Evolutionary conservation across 176 grass and related monocot genomes (phyloP), one percentile per base, ranked within the genome.

Genomic region (Leersia perrieri): DNA sequence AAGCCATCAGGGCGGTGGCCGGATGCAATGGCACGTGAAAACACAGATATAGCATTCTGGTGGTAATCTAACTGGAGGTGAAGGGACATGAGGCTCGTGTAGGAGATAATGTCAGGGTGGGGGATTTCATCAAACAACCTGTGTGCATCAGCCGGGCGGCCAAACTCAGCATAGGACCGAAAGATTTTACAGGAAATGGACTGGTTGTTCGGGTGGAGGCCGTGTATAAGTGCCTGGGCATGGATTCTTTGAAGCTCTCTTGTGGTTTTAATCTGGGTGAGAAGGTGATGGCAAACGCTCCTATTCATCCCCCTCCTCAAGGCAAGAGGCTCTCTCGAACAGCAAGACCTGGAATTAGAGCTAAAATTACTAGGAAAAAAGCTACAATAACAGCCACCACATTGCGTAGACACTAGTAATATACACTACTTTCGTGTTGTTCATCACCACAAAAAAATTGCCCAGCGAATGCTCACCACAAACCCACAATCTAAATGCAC

Each of bases 101-200:
- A 58, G 45, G 85, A 94, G n/a, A 94, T 28, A 1, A 94, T 70
- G 80, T 94, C 88, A 1, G 91, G 91, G 38, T 14, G 2, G 9
- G 88, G 91, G 70, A 90, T 90, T 76, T 94, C 85, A 15, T 23
- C 57, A 3, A 90, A 94, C 66, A 94, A 30, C 18, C 3, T 61
- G 75, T n/a, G n/a, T 0, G 79, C 88, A 8, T 85, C 70, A 20
- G 13, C 32, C 0, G 66, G 0, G 0, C 11, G 16, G 36, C 79
- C 85, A 14, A 90, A 73, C 10, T 79, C 63, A 0, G 85, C 88
- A 0, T 94, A 90, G 35, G 82, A n/a, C 10, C 86, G 63, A 66
- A 94, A 87, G 38, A 94, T 66, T 23, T 86, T 89, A 18, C 91
- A 90, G 30, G 91, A 94, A 36, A 94, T 29, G 28, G 82, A 84